Conservation (phyloP, 352 stramenopile genomes). For the Phytopythium aichiense region DNA sequence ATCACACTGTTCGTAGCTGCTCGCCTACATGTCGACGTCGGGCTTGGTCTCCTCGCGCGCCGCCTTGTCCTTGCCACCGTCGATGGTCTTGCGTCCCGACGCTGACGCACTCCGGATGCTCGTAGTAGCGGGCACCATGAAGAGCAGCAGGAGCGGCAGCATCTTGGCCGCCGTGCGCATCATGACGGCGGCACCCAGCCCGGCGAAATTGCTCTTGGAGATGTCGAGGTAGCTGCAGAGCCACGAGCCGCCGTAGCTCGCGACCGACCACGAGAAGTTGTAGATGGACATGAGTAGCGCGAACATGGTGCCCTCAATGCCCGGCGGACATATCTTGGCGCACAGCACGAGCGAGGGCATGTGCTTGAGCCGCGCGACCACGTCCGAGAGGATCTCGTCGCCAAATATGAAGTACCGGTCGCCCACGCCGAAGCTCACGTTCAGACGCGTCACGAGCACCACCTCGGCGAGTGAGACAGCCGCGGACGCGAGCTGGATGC, state of each 20-base stretch:
- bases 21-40: slow-evolving; percentile 14
- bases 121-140: slow-evolving; percentile 69
- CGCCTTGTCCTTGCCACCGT: slow-evolving; percentile 10
- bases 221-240: slow-evolving; percentile 74
- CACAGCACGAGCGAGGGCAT: slow-evolving; percentile 96
- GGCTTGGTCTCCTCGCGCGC: slow-evolving; percentile 24
- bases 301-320: slow-evolving; percentile 97
- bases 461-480: slow-evolving; percentile 66
- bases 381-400: slow-evolving; percentile 77
- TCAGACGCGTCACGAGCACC: slow-evolving; percentile 63
- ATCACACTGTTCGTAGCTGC: neutral
- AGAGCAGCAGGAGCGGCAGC: slow-evolving; percentile 62
- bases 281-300: slow-evolving; percentile 88
- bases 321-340: slow-evolving; percentile 92
- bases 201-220: slow-evolving; percentile 69
- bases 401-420: slow-evolving; percentile 82
- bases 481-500: slow-evolving; percentile 66
- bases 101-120: slow-evolving; percentile 57
- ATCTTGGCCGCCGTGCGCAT: slow-evolving; percentile 62
- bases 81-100: slow-evolving; percentile 19
- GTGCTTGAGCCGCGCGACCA: slow-evolving; percentile 75
- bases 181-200: slow-evolving; percentile 47
- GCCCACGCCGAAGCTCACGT: slow-evolving; percentile 50
- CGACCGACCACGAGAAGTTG: slow-evolving; percentile 80
- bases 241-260: slow-evolving; percentile 73